Evolutionary conservation across 140 eudicot genomes (phyloP), one percentile per base, ranked within the genome.

Genomic region (Erigeron philadelphicus): DNA sequence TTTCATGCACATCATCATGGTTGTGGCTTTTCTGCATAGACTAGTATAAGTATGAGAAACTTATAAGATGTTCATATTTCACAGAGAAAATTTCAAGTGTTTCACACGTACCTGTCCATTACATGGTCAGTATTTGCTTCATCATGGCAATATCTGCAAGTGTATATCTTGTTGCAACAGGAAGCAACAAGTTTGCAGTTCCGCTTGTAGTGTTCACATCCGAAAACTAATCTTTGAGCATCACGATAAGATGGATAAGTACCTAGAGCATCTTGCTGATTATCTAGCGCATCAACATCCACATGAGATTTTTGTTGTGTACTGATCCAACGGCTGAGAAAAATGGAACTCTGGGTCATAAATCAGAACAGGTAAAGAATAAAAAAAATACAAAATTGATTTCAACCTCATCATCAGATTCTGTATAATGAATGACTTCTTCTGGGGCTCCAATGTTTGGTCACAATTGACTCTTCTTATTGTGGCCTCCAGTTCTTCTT

Each of bases 1-100:
- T 48, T 84, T 84, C 98, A 93, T 89, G 84, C 98, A 93, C 95
- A 89, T 86, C 96, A 93, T 93, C 77, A 86, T 71, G 9, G 90
- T 83, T 11, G 95, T 80, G 57, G 85, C 72, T 84, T 94, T 90
- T 80, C 99, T 94, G 96, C 80, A 82, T 40, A 42, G 64, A 17
- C 11, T 54, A 13, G 15, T 12, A 64, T 16, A 55, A 12, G 12
- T 15, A 40, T 52, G 21, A 11, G 60, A 55, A 80, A 50, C 63
- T 44, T 25, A 9, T 68, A 45, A 64, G 7, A 38, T 31, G 15
- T 12, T 43, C 31, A 8, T 57, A 49, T 48, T 21, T 15, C 72
- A 53, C 50, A 13, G 60, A 66, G 52, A 57, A 43, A 38, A 60
- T 43, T 38, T 17, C 38, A 31, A 35, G 62, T 9, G 8, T 17